Base-by-base conservation (phyloP, 768 basidiomycete genomes). In the Trametes sanguinea region DNA sequence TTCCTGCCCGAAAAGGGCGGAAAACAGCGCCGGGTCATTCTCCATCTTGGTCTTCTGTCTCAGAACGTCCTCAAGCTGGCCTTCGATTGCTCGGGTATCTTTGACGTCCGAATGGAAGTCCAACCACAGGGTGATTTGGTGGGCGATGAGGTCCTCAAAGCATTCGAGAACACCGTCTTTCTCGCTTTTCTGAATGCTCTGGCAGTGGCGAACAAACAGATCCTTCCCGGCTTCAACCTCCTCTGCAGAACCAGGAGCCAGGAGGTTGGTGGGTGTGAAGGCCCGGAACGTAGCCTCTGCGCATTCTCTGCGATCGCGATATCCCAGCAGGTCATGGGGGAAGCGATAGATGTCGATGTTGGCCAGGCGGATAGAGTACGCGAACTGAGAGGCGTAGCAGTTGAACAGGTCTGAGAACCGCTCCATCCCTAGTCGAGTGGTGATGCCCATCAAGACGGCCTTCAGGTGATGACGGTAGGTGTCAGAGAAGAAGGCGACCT, bases 321-420 rank as follows among this genome's bases (percentile, higher is more conserved):
- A 97, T 0, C 96, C 96, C 29, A 96, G 81, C 4, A 95, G 76
- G 52, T 81, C 80, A 33, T 86, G 85, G 2, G 92, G 88, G 7
- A 96, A 78, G 8, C 75, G 71, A 8, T 80, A 76, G 60, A 88
- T 77, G 45, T 90, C 85, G 13, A 77, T 71, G 10, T 74, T 72
- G 4, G 75, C 75, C 42, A 78, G 70, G 40, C 82, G 78, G 50
- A 95, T 82, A 8, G 91, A 87, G 65, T 77, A 82, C 0, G 90
- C 87, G 53, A 94, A 78, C 65, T 92, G 92, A 7, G 85, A 83
- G 1, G 89, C 87, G 71, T 96, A 94, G 8, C 85, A 81, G 64
- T 86, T 81, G 67, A 93, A 97, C 3, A 98, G 81, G 6, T 80
- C 77, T 6, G 85, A 80, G 14, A 88, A 76, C 3, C 76, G 75